Evolutionary conservation across 192 early-diverging fungal species (phyloP), one percentile per base, ranked within the genome.

Genomic region (Coemansia sp.): DNA sequence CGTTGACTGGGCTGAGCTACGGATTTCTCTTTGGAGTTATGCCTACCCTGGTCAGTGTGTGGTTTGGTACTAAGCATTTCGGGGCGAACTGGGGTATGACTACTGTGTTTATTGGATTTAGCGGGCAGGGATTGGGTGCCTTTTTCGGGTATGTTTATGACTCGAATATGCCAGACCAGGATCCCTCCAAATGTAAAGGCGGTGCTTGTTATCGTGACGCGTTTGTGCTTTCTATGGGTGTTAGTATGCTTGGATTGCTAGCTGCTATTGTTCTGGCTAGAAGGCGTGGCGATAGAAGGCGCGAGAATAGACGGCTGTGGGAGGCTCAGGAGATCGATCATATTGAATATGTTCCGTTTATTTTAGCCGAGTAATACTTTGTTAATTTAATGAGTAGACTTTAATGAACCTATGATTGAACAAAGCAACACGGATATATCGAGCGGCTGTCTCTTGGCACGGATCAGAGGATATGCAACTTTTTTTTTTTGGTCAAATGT

Each of bases 61-160:
- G 77, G 77, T 86, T 82, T 37, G 84, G 84, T 16, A 86, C 76
- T 3, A 63, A 59, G 8, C 74, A 86, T 23, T 81, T 86, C 63
- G 78, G 77, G 14, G 80, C 75, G 39, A 84, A 83, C 57, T 88
- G 87, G 87, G 87, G 88, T 3, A 70, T 85, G 69, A 74, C 86
- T 33, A 78, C 73, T 7, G 62, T 82, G 53, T 76, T 81, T 55
- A 77, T 82, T 33, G 88, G 88, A 4, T 66, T 91, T 39, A 87
- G 90, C 55, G 89, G 87, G 17, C 88, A 89, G 58, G 49, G 70
- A 6, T 85, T 87, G 43, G 88, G 86, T 43, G 75, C 88, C 6
- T 64, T 89, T 39, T 90, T 90, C 69, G 90, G 90, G 33, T 83
- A 67, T 32, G 66, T 87, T 5, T 88, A 87, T 39, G 90, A 91